Percentiles rank a stretch among this genome's conserved stretches.
Conservation (phyloP, 73 alveolate genomes). For the Halteria grandinella region DNA sequence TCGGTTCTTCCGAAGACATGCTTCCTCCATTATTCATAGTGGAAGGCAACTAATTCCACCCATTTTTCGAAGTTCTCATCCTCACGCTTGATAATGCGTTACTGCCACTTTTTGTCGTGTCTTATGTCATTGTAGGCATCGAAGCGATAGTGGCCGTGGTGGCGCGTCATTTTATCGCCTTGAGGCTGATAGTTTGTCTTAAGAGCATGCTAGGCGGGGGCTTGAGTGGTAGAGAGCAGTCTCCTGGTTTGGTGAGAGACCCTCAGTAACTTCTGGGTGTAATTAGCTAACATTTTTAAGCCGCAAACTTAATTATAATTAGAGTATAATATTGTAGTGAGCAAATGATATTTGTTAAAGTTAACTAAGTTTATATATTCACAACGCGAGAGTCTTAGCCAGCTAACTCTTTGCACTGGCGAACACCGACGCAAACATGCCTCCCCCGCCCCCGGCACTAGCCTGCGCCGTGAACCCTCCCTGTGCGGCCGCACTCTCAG, state of each 20-base stretch:
- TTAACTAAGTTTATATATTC: not conserved
- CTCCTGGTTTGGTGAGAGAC: too few relatives aligned
- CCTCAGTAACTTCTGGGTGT: conserved; percentile 42
- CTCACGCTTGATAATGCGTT: conserved; percentile 42
- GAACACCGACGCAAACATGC: conserved; percentile 60
- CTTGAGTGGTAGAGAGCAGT: too few relatives aligned
- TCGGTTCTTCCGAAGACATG: conserved; percentile 51
- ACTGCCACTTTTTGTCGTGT: conserved; percentile 53
- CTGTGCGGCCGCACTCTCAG: too few relatives aligned
- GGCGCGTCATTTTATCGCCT: too few relatives aligned
- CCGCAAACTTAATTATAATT: not conserved
- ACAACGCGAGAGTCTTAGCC: conserved; percentile 64
- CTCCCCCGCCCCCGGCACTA: conserved; percentile 17
- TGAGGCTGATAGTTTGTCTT: too few relatives aligned
- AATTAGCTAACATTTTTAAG: not conserved
- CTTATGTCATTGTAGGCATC: conserved; percentile 42
- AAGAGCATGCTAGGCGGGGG: too few relatives aligned
- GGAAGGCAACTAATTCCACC: conserved; percentile 7
- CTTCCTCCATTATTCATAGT: conserved; percentile 49
- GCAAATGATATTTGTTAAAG: not conserved
- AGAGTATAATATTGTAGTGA: too few relatives aligned
- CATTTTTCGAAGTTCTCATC: conserved; percentile 45
- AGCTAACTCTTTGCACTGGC: conserved; percentile 57
- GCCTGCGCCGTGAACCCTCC: not conserved
- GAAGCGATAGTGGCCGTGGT: conserved; percentile 31